Evolutionary conservation across 2,329 filamentous ascomycete genomes (phyloP).

Genomic region (Sporothrix protearum): DNA sequence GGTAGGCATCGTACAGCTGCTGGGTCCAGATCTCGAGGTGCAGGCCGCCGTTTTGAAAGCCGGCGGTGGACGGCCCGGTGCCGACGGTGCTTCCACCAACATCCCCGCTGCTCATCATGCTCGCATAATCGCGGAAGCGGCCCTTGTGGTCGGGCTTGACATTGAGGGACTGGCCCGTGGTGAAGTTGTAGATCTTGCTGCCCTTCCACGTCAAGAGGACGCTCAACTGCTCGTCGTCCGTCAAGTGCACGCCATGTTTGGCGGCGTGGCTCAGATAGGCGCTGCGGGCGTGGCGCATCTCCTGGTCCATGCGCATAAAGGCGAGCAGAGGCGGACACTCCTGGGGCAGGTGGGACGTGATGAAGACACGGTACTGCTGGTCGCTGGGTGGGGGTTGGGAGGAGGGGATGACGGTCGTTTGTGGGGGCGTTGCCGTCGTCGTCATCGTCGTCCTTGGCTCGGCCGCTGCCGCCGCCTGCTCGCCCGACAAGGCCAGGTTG

Average conservation of each 20-base stretch:
- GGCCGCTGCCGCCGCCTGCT: neutral
- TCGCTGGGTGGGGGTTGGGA: neutral
- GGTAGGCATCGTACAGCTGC: constrained; percentile 52
- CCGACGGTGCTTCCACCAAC: constrained; percentile 41
- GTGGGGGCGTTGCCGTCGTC: neutral
- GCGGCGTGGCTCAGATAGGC: constrained; percentile 66
- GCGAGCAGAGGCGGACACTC: constrained; percentile 49
- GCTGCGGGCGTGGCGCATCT: constrained; percentile 62
- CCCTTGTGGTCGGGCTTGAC: constrained; percentile 49
- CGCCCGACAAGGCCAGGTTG: neutral
- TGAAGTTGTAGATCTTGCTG: constrained; percentile 68
- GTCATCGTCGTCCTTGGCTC: neutral
- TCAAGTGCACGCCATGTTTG: constrained; percentile 42
- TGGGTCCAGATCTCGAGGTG: constrained; percentile 74
- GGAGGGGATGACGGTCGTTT: neutral
- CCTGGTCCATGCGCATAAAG: constrained; percentile 63
- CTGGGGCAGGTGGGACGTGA: constrained; percentile 59
- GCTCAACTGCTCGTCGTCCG: constrained; percentile 48
- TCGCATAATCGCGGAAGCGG: constrained; percentile 38
- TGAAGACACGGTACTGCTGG: constrained; percentile 48
- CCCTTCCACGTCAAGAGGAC: constrained; percentile 80
- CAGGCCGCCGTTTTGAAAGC: constrained; percentile 54
- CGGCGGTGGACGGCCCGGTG: constrained; percentile 31
- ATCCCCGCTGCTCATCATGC: constrained; percentile 38
- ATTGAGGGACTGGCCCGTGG: constrained; percentile 66